phyloP scores from a whole-genome alignment of 23 red algal genomes.

The Rhodosorus marinus region DNA sequence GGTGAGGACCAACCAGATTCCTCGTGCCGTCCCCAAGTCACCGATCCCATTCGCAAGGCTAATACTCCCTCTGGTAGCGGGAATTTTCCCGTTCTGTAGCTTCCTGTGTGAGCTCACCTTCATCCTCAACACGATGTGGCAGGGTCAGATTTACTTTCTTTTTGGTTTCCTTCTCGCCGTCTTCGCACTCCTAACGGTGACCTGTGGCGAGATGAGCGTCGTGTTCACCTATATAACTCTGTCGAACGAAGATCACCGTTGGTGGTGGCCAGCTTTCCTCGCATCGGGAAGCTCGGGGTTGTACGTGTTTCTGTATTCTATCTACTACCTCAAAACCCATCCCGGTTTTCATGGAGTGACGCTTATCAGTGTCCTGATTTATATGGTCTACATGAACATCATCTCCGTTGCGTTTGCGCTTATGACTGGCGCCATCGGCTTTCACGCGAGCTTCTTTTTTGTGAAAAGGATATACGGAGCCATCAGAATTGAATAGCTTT shows the following conservation, averaged over 20 bases:
- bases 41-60: constrained; percentile 22
- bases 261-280: constrained; percentile 64
- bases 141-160: constrained; percentile 57
- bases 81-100: constrained; percentile 66
- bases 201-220: constrained; percentile 51
- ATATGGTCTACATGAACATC: constrained; percentile 40
- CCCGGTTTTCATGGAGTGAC: constrained; percentile 30
- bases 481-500: constrained; percentile 61
- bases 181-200: constrained; percentile 50
- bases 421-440: constrained; percentile 59
- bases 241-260: constrained; percentile 44
- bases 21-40: constrained; percentile 46
- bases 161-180: constrained; percentile 64
- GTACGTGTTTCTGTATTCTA: constrained; percentile 79
- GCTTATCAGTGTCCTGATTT: constrained; percentile 55
- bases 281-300: constrained; percentile 42
- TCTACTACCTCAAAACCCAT: constrained; percentile 42
- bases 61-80: constrained; percentile 12
- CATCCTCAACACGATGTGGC: constrained; percentile 54
- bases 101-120: constrained; percentile 62
- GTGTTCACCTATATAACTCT: constrained; percentile 68
- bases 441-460: constrained; percentile 54
- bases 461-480: constrained; percentile 61
- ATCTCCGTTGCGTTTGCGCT: constrained; percentile 34
- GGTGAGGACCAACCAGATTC: constrained; percentile 82